Evolutionary conservation across 2,329 filamentous ascomycete genomes (phyloP), one percentile per base, ranked within the genome.

Genomic region (Dryadomyces quercivorus): DNA sequence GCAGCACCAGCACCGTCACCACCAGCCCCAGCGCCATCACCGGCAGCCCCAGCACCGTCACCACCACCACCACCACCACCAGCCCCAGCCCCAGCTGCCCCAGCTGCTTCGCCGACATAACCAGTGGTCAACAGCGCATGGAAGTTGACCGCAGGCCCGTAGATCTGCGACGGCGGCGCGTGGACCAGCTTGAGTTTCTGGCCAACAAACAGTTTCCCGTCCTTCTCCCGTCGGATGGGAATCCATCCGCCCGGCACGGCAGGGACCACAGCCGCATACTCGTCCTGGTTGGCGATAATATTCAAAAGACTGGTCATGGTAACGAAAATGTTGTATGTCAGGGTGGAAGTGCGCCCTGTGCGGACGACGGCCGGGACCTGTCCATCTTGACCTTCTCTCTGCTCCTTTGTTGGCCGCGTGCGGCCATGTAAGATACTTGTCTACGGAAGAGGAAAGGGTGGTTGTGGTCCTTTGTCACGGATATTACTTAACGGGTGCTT

Each of bases 211-310:
- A 36, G 38, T 15, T 12, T 8, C 4, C 40, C 46, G 26, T 54
- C 52, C 3, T 22, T 2, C n/a, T 10, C 21, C 20, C 47, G 47
- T 12, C 40, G 52, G 10, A 46, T 13, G 2, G 40, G 20, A 5
- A 44, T 13, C 18, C 18, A 22, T 15, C 15, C 34, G 7, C 20
- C n/a, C 2, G 48, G 18, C n/a, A 7, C 12, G 21, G 40, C 2
- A 13, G 3, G 20, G 18, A 7, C 4, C 16, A 20, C 22, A 5
- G 15, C 20, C 6, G n/a, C 22, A 40, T 44, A 54, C 9, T 50
- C 21, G 22, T 54, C n/a, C 21, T 31, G 16, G 18, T 16, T 13
- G 58, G 75, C 73, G 55, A 77, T 64, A 31, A 78, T 59, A 48
- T 64, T 62, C 16, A 63, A 58, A 10, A 53, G 31, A 21, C 21